These are phyloP conservation scores for Rubia yunnanensis DNA, from an alignment of 257 asterid genomes.

Conservation along the genomic window DNA sequence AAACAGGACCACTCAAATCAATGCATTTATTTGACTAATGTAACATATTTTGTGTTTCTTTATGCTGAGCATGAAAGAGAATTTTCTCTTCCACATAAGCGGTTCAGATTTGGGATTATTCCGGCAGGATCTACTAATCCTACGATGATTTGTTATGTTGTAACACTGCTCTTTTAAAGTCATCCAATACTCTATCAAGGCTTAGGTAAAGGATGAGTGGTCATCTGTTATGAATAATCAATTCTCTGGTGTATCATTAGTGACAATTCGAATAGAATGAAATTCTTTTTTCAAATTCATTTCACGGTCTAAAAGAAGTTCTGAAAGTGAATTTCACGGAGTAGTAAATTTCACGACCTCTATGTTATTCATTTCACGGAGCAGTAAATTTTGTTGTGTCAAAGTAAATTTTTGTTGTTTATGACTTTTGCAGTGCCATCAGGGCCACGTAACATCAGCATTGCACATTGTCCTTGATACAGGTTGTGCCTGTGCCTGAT, in stretches of 20 bases:
- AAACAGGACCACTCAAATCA: not conserved
- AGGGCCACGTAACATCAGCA: conserved; percentile 88
- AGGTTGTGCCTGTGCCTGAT: conserved; percentile 73
- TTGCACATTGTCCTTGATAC: conserved; percentile 84
- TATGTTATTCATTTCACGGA: conserved; percentile 4
- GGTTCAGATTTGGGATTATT: too few species aligned
- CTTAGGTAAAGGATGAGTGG: too few species aligned
- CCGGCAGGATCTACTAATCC: conserved; percentile 99
- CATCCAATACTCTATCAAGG: too few species aligned
- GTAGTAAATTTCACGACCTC: too few species aligned
- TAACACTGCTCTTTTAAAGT: conserved; percentile 9
- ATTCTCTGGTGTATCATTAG: too few species aligned
- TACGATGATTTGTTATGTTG: conserved; percentile 65
- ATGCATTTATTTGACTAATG: conserved; percentile 15
- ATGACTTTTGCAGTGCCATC: conserved; percentile 67
- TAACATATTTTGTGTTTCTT: conserved; percentile 19
- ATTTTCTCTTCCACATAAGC: conserved; percentile 64
- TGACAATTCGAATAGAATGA: not conserved
- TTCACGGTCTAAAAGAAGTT: not conserved
- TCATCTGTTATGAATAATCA: too few species aligned
- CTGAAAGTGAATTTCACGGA: not conserved
- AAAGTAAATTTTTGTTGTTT: not conserved
- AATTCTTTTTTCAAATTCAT: not conserved
- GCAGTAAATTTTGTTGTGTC: conserved; percentile 3
- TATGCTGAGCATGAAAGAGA: conserved; percentile 47